These are phyloP conservation scores for Metarhizium album DNA, from an alignment of 2,329 filamentous ascomycete species.

Conservation along the genomic window DNA sequence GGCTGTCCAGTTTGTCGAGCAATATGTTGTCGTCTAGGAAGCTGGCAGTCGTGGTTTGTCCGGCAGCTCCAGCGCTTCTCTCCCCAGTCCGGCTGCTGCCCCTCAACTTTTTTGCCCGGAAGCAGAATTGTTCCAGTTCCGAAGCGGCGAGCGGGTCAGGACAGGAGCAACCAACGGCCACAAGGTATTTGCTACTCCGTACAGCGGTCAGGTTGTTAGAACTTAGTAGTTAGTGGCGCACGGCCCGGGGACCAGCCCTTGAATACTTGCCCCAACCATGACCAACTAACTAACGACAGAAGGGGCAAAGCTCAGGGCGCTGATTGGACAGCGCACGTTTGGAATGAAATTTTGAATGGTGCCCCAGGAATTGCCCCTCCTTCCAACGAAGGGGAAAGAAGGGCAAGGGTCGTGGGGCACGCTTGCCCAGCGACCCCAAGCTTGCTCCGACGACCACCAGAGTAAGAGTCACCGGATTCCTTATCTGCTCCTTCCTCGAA, in stretches of 20 bases:
- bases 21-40: conserved; percentile 3
- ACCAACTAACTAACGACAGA: not conserved
- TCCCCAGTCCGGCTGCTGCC: conserved; percentile 11
- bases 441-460: not conserved
- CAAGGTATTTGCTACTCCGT: not conserved
- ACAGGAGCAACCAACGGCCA: not conserved
- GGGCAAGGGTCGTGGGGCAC: conserved; percentile 10
- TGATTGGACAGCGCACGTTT: conserved; percentile 10
- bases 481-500: conserved; percentile 1
- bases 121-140: conserved; percentile 18
- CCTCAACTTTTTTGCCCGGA: conserved; percentile 19
- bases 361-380: conserved; percentile 10
- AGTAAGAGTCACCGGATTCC: conserved; percentile 4
- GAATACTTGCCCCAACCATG: not conserved
- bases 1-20: conserved; percentile 12
- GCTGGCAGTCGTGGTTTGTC: conserved; percentile 2
- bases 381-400: conserved; percentile 1
- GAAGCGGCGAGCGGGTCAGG: not conserved
- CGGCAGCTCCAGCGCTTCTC: conserved; percentile 8
- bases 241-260: not conserved
- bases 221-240: conserved; percentile 4
- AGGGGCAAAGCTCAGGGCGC: conserved; percentile 1
- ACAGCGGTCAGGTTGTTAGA: not conserved
- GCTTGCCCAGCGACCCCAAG: not conserved
- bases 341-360: conserved; percentile 9